A percentile compares a stretch with the other conserved stretches of the same genome.
Conservation (phyloP, 2,329 filamentous ascomycete species). For the Sporothrix dimorphospora region DNA sequence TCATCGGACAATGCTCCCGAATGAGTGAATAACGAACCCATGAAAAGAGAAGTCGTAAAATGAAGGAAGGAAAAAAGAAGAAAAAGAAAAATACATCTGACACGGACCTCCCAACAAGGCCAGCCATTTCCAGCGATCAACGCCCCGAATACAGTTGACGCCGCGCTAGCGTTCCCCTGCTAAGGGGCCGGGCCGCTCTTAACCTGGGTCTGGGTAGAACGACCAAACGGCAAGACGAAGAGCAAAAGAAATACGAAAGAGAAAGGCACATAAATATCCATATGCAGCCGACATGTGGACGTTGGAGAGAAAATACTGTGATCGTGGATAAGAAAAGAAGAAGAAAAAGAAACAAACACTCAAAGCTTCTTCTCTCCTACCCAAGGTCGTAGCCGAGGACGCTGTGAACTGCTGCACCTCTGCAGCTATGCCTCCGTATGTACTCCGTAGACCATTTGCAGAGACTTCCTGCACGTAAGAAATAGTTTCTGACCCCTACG, state of each 20-base stretch:
- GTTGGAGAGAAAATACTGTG: neutral
- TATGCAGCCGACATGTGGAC: neutral
- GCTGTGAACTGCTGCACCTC: neutral
- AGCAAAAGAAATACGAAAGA: neutral
- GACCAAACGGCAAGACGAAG: neutral
- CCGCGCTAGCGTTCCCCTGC: neutral
- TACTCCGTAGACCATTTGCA: neutral
- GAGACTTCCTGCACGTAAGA: neutral
- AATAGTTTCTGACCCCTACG: neutral
- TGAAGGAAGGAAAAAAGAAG: neutral
- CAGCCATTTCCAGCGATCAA: neutral
- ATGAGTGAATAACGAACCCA: too few species aligned
- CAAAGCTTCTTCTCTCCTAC: neutral
- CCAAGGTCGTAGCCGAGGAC: neutral
- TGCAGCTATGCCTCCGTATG: too few species aligned
- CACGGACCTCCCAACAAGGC: neutral
- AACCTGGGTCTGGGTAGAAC: neutral
- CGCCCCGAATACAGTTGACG: neutral
- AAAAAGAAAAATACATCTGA: neutral
- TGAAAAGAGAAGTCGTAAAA: neutral
- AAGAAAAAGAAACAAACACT: too few species aligned
- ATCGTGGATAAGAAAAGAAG: too few species aligned
- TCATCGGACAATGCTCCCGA: conserved; percentile 6
- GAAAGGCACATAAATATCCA: neutral
- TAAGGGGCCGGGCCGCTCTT: conserved; percentile 25